Percentiles rank a stretch among this genome's conserved stretches.
Evolutionary conservation across 2,329 filamentous ascomycete species (phyloP).

Genomic region (Beauveria varroae): DNA sequence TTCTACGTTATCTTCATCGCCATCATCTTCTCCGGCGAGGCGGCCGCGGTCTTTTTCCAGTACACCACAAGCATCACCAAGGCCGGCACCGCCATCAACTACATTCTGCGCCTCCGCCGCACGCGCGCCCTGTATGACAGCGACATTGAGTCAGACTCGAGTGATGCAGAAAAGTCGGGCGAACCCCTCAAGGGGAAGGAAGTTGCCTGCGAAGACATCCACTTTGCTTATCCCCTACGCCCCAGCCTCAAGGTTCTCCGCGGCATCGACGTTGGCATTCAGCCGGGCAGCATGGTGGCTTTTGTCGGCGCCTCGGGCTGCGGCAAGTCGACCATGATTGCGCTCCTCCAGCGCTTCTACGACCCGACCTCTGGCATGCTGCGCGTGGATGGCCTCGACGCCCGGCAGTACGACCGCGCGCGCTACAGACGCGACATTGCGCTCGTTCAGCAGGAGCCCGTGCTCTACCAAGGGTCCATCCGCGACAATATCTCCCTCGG

Average conservation of each 20-base stretch:
- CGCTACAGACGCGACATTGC: slow-evolving; percentile 28
- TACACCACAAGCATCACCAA: slow-evolving; percentile 46
- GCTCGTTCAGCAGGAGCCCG: slow-evolving; percentile 34
- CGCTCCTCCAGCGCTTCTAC: slow-evolving; percentile 40
- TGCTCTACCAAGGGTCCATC: slow-evolving; percentile 42
- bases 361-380: slow-evolving; percentile 26
- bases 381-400: slow-evolving; percentile 21
- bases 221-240: slow-evolving; percentile 49
- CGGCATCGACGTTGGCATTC: slow-evolving; percentile 32
- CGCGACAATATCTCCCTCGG: slow-evolving; percentile 50
- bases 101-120: slow-evolving; percentile 35
- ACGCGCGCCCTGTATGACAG: slow-evolving; percentile 24
- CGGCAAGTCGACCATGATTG: slow-evolving; percentile 54
- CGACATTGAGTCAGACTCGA: slow-evolving; percentile 16
- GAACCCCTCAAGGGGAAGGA: slow-evolving; percentile 21
- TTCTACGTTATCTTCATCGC: slow-evolving; percentile 47
- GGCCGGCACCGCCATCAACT: slow-evolving; percentile 39
- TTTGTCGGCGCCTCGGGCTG: slow-evolving; percentile 52
- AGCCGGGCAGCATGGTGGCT: slow-evolving; percentile 42
- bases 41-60: slow-evolving; percentile 34
- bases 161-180: neutral
- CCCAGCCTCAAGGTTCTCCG: slow-evolving; percentile 28
- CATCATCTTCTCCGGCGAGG: slow-evolving; percentile 38
- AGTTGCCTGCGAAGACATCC: slow-evolving; percentile 42
- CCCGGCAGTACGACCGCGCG: slow-evolving; percentile 22